Evolutionary conservation across 73 alveolate genomes (phyloP).

Genomic region (Uronychia binucleata): DNA sequence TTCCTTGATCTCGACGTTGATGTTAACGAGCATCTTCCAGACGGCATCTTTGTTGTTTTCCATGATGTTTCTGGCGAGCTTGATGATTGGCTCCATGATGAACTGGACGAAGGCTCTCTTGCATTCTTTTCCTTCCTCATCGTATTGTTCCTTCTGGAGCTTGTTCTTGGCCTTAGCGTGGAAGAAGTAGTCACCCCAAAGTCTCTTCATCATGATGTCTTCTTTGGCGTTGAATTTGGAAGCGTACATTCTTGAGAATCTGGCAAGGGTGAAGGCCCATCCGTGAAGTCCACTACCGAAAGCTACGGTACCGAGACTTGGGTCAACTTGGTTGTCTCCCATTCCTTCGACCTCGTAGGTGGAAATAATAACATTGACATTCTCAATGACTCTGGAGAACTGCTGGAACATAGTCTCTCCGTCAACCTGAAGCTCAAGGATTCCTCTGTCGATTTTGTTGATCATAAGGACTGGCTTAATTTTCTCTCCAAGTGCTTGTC

Average conservation of each 20-base stretch:
- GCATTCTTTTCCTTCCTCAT: slow-evolving; percentile 81
- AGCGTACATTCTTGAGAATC: slow-evolving; percentile 97
- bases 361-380: slow-evolving; percentile 88
- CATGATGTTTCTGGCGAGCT: slow-evolving; percentile 88
- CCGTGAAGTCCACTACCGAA: slow-evolving; percentile 98
- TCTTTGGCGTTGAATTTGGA: slow-evolving; percentile 89
- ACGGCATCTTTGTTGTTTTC: slow-evolving; percentile 89
- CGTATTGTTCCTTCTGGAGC: slow-evolving; percentile 78
- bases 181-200: slow-evolving; percentile 99
- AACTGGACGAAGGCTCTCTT: slow-evolving; percentile 95
- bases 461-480: slow-evolving; percentile 98
- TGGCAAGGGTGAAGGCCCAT: slow-evolving; percentile 98
- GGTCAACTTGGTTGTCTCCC: slow-evolving; percentile 83
- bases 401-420: slow-evolving; percentile 82
- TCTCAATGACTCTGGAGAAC: slow-evolving; percentile 87
- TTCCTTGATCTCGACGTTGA: slow-evolving; percentile 70
- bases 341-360: slow-evolving; percentile 65
- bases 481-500: slow-evolving; percentile 97
- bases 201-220: slow-evolving; percentile 90
- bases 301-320: slow-evolving; percentile 97
- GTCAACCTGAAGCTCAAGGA: slow-evolving; percentile 94
- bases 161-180: slow-evolving; percentile 97
- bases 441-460: slow-evolving; percentile 94
- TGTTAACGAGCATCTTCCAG: slow-evolving; percentile 78
- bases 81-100: slow-evolving; percentile 97